phyloP scores from a whole-genome alignment of 2,329 filamentous ascomycete genomes.

The Arthrobotrys iridis region DNA sequence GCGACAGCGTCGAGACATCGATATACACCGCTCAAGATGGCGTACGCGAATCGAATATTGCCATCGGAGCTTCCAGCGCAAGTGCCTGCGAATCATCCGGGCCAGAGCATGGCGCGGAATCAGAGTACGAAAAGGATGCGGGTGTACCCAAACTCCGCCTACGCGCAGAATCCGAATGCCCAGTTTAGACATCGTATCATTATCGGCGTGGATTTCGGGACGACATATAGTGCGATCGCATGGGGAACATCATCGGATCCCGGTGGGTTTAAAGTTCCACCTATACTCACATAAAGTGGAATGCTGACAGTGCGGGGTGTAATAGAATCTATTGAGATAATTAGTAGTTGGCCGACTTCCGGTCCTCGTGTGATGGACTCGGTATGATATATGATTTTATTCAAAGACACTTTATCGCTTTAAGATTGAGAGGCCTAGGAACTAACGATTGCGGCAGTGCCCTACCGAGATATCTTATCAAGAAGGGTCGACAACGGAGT shows the following conservation, averaged over 20 bases:
- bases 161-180: constrained; percentile 35
- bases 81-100: constrained; percentile 9
- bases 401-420: neutral
- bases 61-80: constrained; percentile 45
- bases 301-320: neutral
- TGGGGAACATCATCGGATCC: constrained; percentile 54
- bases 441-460: constrained; percentile 26
- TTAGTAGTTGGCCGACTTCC: constrained; percentile 56
- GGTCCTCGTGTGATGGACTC: constrained; percentile 54
- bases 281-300: neutral
- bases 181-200: constrained; percentile 54
- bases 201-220: constrained; percentile 56
- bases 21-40: constrained; percentile 27
- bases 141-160: constrained; percentile 29
- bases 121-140: constrained; percentile 12
- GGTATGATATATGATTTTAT: constrained; percentile 20
- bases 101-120: neutral
- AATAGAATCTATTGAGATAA: constrained; percentile 54
- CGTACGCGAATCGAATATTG: constrained; percentile 32
- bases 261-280: constrained; percentile 10
- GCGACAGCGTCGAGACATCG: neutral
- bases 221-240: constrained; percentile 56
- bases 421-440: neutral
- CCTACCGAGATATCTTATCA: constrained; percentile 56
- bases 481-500: constrained; percentile 53